phyloP scores from a whole-genome alignment of 192 early-diverging fungal genomes.

The Entomortierella chlamydospora region DNA sequence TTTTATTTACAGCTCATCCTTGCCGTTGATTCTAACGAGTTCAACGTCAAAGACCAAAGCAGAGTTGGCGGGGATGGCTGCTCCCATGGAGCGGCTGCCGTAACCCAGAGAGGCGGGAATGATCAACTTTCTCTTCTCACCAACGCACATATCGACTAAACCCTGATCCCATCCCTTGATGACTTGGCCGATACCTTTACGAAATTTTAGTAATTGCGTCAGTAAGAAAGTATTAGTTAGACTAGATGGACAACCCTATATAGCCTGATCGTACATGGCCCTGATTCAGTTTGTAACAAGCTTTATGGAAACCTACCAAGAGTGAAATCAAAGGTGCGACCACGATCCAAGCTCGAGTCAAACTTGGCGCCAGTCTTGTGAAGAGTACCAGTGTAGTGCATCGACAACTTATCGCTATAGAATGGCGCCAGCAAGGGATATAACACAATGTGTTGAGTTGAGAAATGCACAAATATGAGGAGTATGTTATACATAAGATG shows the following conservation, averaged over 20 bases:
- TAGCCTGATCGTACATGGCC: no score
- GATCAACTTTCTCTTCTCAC: slow-evolving; percentile 79
- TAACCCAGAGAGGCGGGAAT: slow-evolving; percentile 76
- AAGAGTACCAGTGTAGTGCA: slow-evolving; percentile 83
- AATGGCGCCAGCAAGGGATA: neutral
- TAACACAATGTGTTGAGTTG: neutral
- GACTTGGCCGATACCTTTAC: slow-evolving; percentile 67
- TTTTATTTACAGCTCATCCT: slow-evolving; percentile 48
- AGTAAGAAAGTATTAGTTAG: no score
- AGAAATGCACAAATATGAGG: neutral
- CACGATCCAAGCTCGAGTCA: slow-evolving; percentile 76
- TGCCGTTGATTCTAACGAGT: slow-evolving; percentile 68
- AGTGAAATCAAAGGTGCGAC: slow-evolving; percentile 76
- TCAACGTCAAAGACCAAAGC: slow-evolving; percentile 87
- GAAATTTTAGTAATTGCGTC: no score
- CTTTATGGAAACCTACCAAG: slow-evolving; percentile 57
- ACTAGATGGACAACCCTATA: no score
- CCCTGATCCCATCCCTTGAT: slow-evolving; percentile 90
- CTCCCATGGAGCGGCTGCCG: slow-evolving; percentile 63
- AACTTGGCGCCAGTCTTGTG: slow-evolving; percentile 75
- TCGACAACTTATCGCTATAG: slow-evolving; percentile 70
- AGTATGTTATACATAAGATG: neutral
- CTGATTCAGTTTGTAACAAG: no score
- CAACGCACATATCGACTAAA: slow-evolving; percentile 78
- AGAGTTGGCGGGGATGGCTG: slow-evolving; percentile 56